phyloP scores from a whole-genome alignment of 2,329 filamentous ascomycete genomes.

The Amesomyces nigricolor region DNA sequence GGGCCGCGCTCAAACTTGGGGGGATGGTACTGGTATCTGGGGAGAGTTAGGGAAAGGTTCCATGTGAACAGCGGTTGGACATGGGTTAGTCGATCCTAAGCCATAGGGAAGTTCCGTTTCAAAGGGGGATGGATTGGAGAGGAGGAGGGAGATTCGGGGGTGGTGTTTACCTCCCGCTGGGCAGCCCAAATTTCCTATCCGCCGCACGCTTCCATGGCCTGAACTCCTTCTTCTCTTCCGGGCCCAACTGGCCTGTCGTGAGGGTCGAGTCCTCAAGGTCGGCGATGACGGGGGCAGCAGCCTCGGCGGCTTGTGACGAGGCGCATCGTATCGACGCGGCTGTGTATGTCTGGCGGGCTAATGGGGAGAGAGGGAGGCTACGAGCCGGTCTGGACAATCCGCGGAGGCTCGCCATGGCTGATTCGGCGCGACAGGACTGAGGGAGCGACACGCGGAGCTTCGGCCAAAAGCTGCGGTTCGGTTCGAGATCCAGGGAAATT shows the following conservation, averaged over 20 bases:
- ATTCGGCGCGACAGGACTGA: slow-evolving; percentile 4
- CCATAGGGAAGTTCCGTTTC: too few species aligned
- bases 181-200: slow-evolving; percentile 37
- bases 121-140: slow-evolving; percentile 27
- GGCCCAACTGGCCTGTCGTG: slow-evolving; percentile 37
- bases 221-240: slow-evolving; percentile 38
- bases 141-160: slow-evolving; percentile 20
- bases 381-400: slow-evolving; percentile 24
- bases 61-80: too few species aligned
- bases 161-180: slow-evolving; percentile 42
- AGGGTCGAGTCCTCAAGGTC: slow-evolving; percentile 52
- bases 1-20: slow-evolving; percentile 94
- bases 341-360: slow-evolving; percentile 20
- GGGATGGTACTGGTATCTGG: slow-evolving; percentile 87
- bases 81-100: too few species aligned
- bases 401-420: slow-evolving; percentile 26
- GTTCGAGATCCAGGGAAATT: slow-evolving; percentile 18
- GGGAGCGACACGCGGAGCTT: slow-evolving; percentile 14
- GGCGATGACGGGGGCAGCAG: slow-evolving; percentile 29
- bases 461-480: slow-evolving; percentile 14
- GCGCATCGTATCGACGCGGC: slow-evolving; percentile 37
- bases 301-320: slow-evolving; percentile 41
- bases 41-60: not conserved
- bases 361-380: slow-evolving; percentile 23
- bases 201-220: slow-evolving; percentile 34